Evolutionary conservation across 345 rosid species (phyloP), one percentile per base, ranked within the genome.

Genomic region (Mallotus nudiflorus): DNA sequence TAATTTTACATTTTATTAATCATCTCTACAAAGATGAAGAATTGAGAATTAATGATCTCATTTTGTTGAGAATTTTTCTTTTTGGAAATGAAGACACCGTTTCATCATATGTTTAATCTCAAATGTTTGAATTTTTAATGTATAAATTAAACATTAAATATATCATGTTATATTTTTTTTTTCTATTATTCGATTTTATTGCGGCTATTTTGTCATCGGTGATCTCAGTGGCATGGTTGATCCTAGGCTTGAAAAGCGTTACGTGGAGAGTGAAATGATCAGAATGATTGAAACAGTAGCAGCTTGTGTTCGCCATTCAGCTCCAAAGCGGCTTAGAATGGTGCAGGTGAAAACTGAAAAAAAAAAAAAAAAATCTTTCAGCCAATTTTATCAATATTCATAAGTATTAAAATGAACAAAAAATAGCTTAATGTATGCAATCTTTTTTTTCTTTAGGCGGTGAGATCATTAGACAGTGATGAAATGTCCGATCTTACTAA

Each of bases 271-370:
- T 45, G 93, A 96, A 62, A 75, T 96, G 75, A 52, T 84, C 62
- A 89, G 87, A 68, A 96, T 96, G 99, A 76, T 89, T 8, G 97
- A 92, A 83, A 88, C 91, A 3, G 98, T 97, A 58, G 91, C 96
- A 24, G 99, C 99, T 35, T 96, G 99, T 71, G 88, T 92, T 45
- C 91, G 98, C 77, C 98, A 91, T 72, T 89, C 94, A 4, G 91
- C 87, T 75, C 82, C 91, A n/a, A 92, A 92, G 76, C 81, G 98
- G 67, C 98, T 98, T 12, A 91, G 97, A 44, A 96, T 96, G 98
- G 87, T 62, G 63, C 94, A 89, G 96, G 98, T 96, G 63, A 72
- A 35, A 3, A n/a, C 24, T 67, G 10, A 19, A 2, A 25, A 22
- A 25, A 54, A 7, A 28, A 11, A 25, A 37, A 49, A 16, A 14